Evolutionary conservation across 257 asterid species (phyloP).

Genomic region (Datura wrightii): DNA sequence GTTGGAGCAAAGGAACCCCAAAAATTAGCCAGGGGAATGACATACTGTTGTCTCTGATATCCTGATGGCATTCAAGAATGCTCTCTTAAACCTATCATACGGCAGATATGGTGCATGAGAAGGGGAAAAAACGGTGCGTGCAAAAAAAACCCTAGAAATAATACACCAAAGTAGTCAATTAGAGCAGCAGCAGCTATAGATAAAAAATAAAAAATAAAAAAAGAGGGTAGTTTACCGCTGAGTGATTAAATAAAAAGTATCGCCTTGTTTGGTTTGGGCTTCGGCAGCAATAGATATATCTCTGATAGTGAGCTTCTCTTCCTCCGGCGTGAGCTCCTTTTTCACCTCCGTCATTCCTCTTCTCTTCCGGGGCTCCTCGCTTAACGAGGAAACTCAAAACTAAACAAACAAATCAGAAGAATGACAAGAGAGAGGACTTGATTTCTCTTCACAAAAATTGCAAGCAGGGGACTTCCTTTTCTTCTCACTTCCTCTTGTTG

Average conservation of each 20-base stretch:
- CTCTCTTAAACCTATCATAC: background rate
- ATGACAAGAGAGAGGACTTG: background rate
- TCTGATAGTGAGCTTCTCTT: slow-evolving; percentile 79
- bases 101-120: background rate
- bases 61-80: background rate
- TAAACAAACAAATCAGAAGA: background rate
- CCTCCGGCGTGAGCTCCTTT: slow-evolving; percentile 83
- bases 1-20: background rate
- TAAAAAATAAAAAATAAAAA: background rate
- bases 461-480: background rate
- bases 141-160: background rate
- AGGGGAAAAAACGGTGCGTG: background rate
- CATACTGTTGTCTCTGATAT: background rate
- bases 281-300: slow-evolving; percentile 81
- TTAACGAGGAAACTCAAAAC: background rate
- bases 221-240: slow-evolving; percentile 55
- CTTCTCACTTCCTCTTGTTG: too few species aligned
- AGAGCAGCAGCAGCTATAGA: slow-evolving; percentile 15
- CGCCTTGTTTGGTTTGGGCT: slow-evolving; percentile 85
- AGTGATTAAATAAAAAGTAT: slow-evolving; percentile 80
- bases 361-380: background rate
- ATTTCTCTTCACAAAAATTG: background rate
- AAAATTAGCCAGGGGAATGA: background rate
- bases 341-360: slow-evolving; percentile 62
- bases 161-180: background rate